A percentile compares a stretch with the other conserved stretches of the same genome.
Evolutionary conservation across 2,329 filamentous ascomycete genomes (phyloP).

Genomic region (Fusarium acutatum): DNA sequence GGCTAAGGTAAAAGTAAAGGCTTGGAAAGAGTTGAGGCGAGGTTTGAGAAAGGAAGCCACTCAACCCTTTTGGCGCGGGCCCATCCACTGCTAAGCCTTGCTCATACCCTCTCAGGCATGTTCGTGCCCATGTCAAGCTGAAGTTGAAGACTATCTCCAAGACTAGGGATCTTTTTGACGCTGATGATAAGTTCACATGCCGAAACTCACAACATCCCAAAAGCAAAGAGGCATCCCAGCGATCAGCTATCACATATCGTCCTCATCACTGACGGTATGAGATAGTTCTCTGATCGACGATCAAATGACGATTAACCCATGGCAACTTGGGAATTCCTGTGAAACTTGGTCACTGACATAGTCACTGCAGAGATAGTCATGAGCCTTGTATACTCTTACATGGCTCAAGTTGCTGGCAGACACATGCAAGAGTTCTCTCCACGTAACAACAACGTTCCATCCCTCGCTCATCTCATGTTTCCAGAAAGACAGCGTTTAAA

Average conservation of each 20-base stretch:
- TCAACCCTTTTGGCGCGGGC: constrained; percentile 8
- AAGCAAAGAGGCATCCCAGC: not conserved
- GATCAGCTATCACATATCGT: not conserved
- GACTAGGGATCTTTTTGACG: constrained; percentile 1
- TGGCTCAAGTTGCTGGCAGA: not conserved
- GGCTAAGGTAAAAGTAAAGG: constrained; percentile 6
- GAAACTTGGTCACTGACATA: not conserved
- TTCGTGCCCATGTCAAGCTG: constrained; percentile 16
- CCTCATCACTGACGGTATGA: not conserved
- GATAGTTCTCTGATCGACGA: not conserved
- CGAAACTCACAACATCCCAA: not conserved
- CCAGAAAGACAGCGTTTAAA: constrained; percentile 19
- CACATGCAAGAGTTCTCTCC: not conserved
- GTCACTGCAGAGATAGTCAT: constrained; percentile 4
- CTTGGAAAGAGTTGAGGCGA: not conserved
- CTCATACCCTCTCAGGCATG: constrained; percentile 3
- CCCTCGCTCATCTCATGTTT: constrained; percentile 9
- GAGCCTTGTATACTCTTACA: not conserved
- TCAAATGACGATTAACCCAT: not conserved
- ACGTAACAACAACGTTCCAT: constrained; percentile 24
- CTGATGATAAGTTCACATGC: constrained; percentile 7
- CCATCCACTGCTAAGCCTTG: not conserved
- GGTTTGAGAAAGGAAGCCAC: constrained; percentile 13
- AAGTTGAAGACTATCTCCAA: not conserved
- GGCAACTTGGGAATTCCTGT: constrained; percentile 2